Conservation (phyloP, 2,329 filamentous ascomycete genomes). For the Ophiostoma quercus region DNA sequence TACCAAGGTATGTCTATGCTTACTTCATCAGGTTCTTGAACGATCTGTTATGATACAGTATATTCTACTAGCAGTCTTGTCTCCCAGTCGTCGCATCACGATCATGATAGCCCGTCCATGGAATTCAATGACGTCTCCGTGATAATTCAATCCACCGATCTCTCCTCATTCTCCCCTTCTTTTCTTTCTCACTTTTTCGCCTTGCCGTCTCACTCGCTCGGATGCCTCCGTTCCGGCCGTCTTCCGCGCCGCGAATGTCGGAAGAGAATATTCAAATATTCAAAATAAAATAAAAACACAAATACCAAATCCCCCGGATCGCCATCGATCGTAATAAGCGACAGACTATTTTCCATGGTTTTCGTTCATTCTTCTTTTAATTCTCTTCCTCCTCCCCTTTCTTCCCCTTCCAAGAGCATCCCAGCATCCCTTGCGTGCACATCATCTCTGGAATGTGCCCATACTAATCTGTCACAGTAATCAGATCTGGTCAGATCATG, state of each 20-base stretch:
- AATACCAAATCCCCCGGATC: not conserved
- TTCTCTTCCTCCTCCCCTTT: not conserved
- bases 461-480: no score
- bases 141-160: no score
- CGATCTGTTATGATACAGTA: no score
- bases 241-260: not conserved
- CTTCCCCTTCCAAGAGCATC: not conserved
- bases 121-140: no score
- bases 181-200: not conserved
- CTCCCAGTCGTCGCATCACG: no score
- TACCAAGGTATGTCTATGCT: no score
- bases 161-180: not conserved
- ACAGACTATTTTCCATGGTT: constrained; percentile 9
- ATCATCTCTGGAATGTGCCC: not conserved
- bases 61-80: no score
- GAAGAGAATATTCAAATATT: not conserved
- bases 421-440: not conserved
- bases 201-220: constrained; percentile 9
- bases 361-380: not conserved
- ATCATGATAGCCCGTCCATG: no score
- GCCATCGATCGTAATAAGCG: constrained; percentile 5
- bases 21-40: no score
- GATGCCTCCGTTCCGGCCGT: constrained; percentile 5
- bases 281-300: not conserved
- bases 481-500: not conserved